phyloP scores from a whole-genome alignment of 192 early-diverging fungal genomes.

The Gaertneriomyces semiglobifer region DNA sequence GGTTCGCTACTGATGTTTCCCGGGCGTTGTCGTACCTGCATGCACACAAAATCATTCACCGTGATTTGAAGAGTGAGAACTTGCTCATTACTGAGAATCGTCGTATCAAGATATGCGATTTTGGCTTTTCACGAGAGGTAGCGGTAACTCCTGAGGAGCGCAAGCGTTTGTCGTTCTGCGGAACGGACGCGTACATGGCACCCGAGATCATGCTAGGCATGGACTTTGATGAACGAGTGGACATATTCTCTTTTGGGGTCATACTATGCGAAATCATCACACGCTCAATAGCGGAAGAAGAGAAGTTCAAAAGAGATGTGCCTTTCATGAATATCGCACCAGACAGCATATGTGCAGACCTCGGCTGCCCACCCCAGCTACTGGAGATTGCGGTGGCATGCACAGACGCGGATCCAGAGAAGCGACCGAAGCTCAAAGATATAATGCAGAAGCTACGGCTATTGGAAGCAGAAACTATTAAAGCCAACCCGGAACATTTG shows the following conservation, averaged over 20 bases:
- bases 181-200: constrained; percentile 49
- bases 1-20: constrained; percentile 44
- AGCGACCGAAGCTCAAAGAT: constrained; percentile 36
- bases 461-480: constrained; percentile 32
- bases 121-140: constrained; percentile 27
- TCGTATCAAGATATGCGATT: constrained; percentile 48
- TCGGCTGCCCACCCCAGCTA: constrained; percentile 23
- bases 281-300: constrained; percentile 14
- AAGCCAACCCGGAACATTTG: constrained; percentile 21
- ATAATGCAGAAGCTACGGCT: constrained; percentile 35
- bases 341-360: neutral
- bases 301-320: constrained; percentile 13
- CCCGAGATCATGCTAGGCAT: constrained; percentile 47
- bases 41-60: constrained; percentile 42
- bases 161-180: constrained; percentile 39
- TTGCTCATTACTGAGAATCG: constrained; percentile 44
- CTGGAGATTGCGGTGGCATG: constrained; percentile 35
- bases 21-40: constrained; percentile 45
- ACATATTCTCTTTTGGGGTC: constrained; percentile 44
- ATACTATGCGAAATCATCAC: constrained; percentile 44
- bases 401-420: constrained; percentile 28
- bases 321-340: constrained; percentile 30
- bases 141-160: constrained; percentile 29
- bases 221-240: constrained; percentile 40
- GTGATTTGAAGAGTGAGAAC: constrained; percentile 45